Evolutionary conservation across 2,329 filamentous ascomycete species (phyloP).

Genomic region (Phialophora verrucosa): DNA sequence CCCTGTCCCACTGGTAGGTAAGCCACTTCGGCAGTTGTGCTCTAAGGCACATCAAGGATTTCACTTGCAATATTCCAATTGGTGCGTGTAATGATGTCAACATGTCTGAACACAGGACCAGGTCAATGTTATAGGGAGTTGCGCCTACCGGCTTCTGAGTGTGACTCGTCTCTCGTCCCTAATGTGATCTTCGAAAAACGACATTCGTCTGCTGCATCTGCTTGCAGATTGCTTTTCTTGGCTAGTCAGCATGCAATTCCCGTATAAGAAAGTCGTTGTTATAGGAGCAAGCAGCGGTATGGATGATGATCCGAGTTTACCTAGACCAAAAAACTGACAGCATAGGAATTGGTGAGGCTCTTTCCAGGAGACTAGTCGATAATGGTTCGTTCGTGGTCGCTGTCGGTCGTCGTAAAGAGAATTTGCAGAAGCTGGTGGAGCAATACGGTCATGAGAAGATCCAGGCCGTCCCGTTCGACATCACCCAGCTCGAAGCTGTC

Average conservation of each 20-base stretch:
- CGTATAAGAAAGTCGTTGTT: constrained; percentile 60
- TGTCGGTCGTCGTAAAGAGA: constrained; percentile 58
- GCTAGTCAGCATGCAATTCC: constrained; percentile 41
- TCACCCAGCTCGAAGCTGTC: constrained; percentile 57
- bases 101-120: background rate
- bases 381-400: constrained; percentile 57
- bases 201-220: background rate
- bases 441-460: constrained; percentile 56
- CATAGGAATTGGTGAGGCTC: constrained; percentile 53
- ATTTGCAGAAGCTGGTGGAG: constrained; percentile 55
- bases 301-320: background rate
- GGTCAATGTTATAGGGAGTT: background rate
- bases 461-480: constrained; percentile 56
- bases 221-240: background rate
- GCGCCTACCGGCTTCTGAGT: background rate
- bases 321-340: background rate
- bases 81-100: constrained; percentile 6
- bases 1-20: background rate
- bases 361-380: constrained; percentile 56
- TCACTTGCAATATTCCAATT: constrained; percentile 1
- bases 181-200: background rate
- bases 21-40: constrained; percentile 1
- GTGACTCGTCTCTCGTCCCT: background rate
- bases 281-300: constrained; percentile 55
- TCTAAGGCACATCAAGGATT: background rate